Base-by-base conservation (phyloP, 202 grass and related monocot genomes). In the Musa balbisiana region DNA sequence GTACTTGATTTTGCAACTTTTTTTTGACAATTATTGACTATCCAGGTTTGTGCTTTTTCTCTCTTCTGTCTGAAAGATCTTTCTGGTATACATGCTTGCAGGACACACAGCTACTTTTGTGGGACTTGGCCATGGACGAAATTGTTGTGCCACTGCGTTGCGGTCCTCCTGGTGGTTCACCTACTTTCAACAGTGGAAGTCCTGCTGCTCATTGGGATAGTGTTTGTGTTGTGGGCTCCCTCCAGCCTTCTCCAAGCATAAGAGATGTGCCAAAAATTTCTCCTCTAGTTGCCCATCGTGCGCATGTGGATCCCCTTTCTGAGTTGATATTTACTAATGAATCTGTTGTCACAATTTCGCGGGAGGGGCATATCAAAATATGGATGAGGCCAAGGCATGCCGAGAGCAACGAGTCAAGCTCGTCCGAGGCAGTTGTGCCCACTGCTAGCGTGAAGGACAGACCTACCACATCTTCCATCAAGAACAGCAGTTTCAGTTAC, bases 31-130 rank as follows among this genome's bases (percentile, higher is more conserved):
- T 2, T 22, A 3, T 10, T 27, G 43, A 14, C 23, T 49, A 9
- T 70, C 25, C 8, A 11, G 51, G 33, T 2, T 10, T 70, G 67
- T 55, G 2, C 56, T 9, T 55, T 54, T 17, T 17, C 20, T 64
- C 16, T 15, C 27, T 77, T 54, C 67, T 53, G 8, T 21, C 49
- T 82, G 29, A 85, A 69, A 73, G 54, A 53, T 19, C 27, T 78
- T 78, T 25, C 19, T 66, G 64, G 75, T 82, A 11, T 62, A 81
- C 79, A 52, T 33, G 22, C 43, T 77, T 76, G 76, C 78, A 99
- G 96, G 96, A 99, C 29, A 88, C 91, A 13, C 91, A 90, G 79
- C 73, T 99, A 68, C 87, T 99, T 73, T 85, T 99, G 59, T 99
- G 91, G 96, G 96, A 95, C 77, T 80, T 99, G 73, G 85, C 84